Percentiles rank a stretch among this genome's conserved stretches.
These are phyloP conservation scores for Saturnispora diversa DNA, from an alignment of 805 yeast genomes.

Conservation along the genomic window DNA sequence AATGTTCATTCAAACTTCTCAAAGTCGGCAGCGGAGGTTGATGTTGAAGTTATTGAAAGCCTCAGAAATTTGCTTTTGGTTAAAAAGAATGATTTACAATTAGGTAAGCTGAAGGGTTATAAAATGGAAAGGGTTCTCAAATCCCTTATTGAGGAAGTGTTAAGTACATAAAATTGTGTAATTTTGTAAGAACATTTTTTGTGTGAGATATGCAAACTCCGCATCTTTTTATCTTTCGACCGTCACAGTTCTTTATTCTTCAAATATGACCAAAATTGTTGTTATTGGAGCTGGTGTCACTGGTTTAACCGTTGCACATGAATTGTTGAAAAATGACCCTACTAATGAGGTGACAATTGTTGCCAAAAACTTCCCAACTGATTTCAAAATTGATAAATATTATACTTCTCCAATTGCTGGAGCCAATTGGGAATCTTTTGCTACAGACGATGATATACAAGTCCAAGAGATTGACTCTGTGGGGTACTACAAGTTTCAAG, in stretches of 20 bases:
- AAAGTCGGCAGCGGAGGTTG: slow-evolving; percentile 19
- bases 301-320: slow-evolving; percentile 45
- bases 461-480: slow-evolving; percentile 37
- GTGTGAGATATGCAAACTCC: too few species aligned
- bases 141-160: slow-evolving; percentile 14
- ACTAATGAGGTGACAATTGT: slow-evolving; percentile 38
- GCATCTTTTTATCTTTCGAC: too few species aligned
- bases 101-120: slow-evolving; percentile 19
- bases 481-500: slow-evolving; percentile 40
- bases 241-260: background rate
- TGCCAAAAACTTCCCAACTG: slow-evolving; percentile 49
- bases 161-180: background rate
- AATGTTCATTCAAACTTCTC: slow-evolving; percentile 13
- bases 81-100: slow-evolving; percentile 21
- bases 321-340: slow-evolving; percentile 29
- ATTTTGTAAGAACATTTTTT: background rate
- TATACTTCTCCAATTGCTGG: slow-evolving; percentile 68
- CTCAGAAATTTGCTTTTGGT: slow-evolving; percentile 29
- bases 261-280: slow-evolving; percentile 17
- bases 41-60: slow-evolving; percentile 29
- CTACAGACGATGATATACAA: slow-evolving; percentile 32
- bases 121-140: slow-evolving; percentile 24
- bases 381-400: slow-evolving; percentile 34
- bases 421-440: slow-evolving; percentile 64
- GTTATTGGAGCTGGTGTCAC: slow-evolving; percentile 43